Percentiles rank a stretch among this genome's conserved stretches.
Evolutionary conservation across 805 yeast genomes (phyloP).

Genomic region (Yarrowia sp.): DNA sequence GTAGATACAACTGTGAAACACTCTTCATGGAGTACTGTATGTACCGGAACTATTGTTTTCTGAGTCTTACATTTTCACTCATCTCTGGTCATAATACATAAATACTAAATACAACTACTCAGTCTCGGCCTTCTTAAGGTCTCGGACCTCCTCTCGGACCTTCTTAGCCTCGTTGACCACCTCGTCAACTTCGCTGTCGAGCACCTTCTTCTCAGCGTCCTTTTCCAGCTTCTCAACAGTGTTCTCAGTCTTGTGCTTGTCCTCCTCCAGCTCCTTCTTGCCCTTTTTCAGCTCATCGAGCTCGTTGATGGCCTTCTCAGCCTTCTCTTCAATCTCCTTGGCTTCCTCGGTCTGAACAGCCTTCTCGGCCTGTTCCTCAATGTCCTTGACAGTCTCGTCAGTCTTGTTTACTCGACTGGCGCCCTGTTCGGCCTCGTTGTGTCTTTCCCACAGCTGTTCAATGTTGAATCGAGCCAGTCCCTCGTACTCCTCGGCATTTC

Average conservation of each 20-base stretch:
- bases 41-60: too few species aligned
- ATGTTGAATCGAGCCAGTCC: conserved; percentile 73
- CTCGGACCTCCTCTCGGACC: not conserved
- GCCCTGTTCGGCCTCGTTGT: conserved; percentile 9
- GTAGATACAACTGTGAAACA: too few species aligned
- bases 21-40: too few species aligned
- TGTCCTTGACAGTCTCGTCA: not conserved
- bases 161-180: conserved; percentile 3
- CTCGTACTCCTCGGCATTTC: conserved; percentile 56
- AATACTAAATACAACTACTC: conserved; percentile 16
- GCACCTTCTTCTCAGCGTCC: conserved; percentile 11
- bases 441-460: conserved; percentile 39
- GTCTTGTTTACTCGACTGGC: conserved; percentile 16
- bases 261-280: conserved; percentile 1
- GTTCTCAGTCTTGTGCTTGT: not conserved
- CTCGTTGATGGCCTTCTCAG: conserved; percentile 7
- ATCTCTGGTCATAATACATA: not conserved
- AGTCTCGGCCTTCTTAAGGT: not conserved
- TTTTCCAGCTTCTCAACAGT: not conserved
- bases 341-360: conserved; percentile 16
- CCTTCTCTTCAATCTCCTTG: not conserved
- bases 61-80: too few species aligned
- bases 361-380: conserved; percentile 2
- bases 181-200: not conserved
- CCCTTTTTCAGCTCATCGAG: conserved; percentile 9